A percentile compares a stretch with the other conserved stretches of the same genome.
Conservation (phyloP, 78 protist genomes). For the Cavenderia fasciculata region DNA sequence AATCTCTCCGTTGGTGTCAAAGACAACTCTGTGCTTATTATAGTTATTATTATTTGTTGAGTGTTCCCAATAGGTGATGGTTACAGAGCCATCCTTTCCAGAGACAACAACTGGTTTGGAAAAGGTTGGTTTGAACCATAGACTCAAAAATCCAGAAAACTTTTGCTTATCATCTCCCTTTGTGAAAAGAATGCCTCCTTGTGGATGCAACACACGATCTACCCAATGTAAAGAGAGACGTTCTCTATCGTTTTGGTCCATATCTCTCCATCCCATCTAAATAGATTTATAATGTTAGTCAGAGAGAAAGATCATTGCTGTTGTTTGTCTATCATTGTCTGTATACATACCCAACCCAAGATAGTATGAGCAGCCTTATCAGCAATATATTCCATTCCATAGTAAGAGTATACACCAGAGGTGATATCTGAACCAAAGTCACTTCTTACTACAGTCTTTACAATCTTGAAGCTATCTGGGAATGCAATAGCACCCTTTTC, state of each 20-base stretch:
- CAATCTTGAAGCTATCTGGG: not conserved
- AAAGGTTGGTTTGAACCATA: constrained; percentile 29
- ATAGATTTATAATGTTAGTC: no score
- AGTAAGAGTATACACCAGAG: not conserved
- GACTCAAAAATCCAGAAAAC: not conserved
- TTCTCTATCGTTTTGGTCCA: constrained; percentile 1
- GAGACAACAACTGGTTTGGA: not conserved
- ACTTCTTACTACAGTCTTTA: constrained; percentile 4
- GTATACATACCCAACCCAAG: no score
- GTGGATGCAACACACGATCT: constrained; percentile 6
- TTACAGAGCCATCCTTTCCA: not conserved
- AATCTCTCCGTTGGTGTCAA: constrained; percentile 38
- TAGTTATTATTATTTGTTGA: not conserved
- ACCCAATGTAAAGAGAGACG: constrained; percentile 32
- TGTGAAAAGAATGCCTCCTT: constrained; percentile 1
- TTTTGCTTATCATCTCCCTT: not conserved
- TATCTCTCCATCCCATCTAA: constrained; percentile 44
- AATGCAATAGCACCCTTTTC: no score
- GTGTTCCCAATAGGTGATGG: not conserved
- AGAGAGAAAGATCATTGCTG: no score
- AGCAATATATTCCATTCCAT: constrained; percentile 7
- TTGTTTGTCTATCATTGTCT: no score
- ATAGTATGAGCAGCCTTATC: not conserved
- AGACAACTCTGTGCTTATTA: not conserved
- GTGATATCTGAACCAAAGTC: not conserved